Evolutionary conservation across 192 early-diverging fungal species (phyloP).

Genomic region (Coemansia sp.): DNA sequence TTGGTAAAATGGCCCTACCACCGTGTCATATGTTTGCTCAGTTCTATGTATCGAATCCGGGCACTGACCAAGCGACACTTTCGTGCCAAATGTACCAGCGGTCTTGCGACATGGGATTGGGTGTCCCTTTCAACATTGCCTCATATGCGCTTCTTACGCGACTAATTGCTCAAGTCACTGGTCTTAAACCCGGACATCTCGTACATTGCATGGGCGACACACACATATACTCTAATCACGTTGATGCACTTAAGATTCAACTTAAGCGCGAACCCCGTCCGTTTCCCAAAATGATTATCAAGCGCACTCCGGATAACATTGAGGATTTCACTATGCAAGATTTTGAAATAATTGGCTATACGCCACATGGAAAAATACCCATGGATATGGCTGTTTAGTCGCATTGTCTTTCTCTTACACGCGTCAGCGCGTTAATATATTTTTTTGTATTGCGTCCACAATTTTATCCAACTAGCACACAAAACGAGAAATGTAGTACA

Average conservation of each 20-base stretch:
- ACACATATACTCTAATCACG: constrained; percentile 91
- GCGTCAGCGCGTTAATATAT: background rate
- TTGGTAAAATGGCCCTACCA: constrained; percentile 88
- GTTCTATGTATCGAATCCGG: constrained; percentile 85
- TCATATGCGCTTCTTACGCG: constrained; percentile 90
- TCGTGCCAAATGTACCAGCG: constrained; percentile 97
- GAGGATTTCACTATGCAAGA: constrained; percentile 80
- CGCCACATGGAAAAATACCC: constrained; percentile 79
- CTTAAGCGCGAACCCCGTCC: constrained; percentile 68
- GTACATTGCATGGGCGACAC: constrained; percentile 94
- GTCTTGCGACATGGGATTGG: constrained; percentile 92
- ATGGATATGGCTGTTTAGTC: constrained; percentile 94
- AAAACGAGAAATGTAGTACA: background rate
- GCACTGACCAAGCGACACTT: constrained; percentile 57
- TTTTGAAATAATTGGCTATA: constrained; percentile 78
- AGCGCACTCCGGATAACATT: constrained; percentile 57
- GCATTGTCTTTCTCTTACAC: background rate
- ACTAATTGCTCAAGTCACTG: constrained; percentile 87
- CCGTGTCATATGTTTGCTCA: constrained; percentile 98
- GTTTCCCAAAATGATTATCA: constrained; percentile 79
- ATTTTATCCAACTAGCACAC: background rate
- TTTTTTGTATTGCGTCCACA: background rate
- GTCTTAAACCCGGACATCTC: constrained; percentile 77
- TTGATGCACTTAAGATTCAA: constrained; percentile 81
- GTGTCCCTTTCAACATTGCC: constrained; percentile 98